Base-by-base conservation (phyloP, 2,329 filamentous ascomycete species). In the Aspergillus spinulosporus region DNA sequence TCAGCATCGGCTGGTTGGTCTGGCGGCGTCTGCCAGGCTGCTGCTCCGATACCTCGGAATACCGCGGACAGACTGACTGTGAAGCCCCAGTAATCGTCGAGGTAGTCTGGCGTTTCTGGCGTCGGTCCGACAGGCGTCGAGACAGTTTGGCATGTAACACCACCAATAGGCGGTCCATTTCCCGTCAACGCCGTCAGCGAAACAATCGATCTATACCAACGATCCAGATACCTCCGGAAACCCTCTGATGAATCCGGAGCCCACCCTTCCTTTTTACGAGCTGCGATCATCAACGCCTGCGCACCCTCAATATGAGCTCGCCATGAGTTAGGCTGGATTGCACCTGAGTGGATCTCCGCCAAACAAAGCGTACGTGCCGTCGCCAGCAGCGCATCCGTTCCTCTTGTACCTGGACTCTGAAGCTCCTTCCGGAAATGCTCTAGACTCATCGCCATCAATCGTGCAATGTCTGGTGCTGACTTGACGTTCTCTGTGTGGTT, bases 21-120 rank as follows among this genome's bases (percentile, higher is more conserved):
- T 4, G 66, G 66, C 39, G 67, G 66, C 11, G 59, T 66, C 34
- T 69, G 65, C 68, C 69, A 71, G 11, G 71, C 69, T 15, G 68
- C 70, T 8, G 68, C 68, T 5, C 74, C 74, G 28, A 77, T 77
- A 44, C 66, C 64, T 9, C 73, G 68, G 53, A 77, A 75, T 12
- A 75, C 66, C 28, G 67, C 64, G 1, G 74, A 68, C 21, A 77
- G 59, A 43, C 73, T 67, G 1, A 75, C 68, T 2, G 74, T 74
- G 56, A 76, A 77, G 0, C 74, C 74, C 67, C 72, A 76, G 57
- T 77, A 77, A 49, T 75, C 72, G 61, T 77, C 74, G 12, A 76
- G 59, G 59, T 75, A 75, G 40, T 74, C 69, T 4, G 69, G 66
- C 2, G 62, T 48, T 9, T 53, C 44, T 12, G 43, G 39, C 57